phyloP scores from a whole-genome alignment of 1,139 yeast genomes.

The Zygoascus hellenicus region DNA sequence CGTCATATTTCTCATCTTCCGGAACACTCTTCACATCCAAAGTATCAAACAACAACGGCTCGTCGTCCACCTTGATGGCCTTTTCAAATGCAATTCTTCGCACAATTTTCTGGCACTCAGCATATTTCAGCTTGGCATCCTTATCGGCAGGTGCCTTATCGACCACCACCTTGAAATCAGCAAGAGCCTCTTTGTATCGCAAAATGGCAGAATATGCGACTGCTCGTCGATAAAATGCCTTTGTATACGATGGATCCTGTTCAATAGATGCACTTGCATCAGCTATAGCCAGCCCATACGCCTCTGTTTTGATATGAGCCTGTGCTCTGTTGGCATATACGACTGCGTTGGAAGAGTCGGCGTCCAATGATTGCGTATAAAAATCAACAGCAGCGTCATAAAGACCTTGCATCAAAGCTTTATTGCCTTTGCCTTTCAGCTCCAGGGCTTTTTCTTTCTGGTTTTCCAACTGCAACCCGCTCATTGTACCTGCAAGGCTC shows the following conservation, averaged over 20 bases:
- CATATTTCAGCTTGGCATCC: conserved; percentile 57
- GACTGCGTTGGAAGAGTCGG: conserved; percentile 62
- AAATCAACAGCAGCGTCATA: conserved; percentile 61
- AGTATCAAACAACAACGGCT: conserved; percentile 39
- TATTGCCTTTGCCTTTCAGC: conserved; percentile 67
- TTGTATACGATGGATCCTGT: conserved; percentile 60
- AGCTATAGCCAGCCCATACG: conserved; percentile 73
- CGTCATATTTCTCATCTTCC: conserved; percentile 58
- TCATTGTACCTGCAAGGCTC: conserved; percentile 1
- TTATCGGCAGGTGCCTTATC: conserved; percentile 62
- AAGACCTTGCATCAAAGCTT: conserved; percentile 55
- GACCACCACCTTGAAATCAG: conserved; percentile 62
- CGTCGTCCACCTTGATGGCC: conserved; percentile 74
- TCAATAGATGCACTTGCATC: conserved; percentile 72
- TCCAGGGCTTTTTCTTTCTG: conserved; percentile 18
- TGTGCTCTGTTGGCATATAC: conserved; percentile 86
- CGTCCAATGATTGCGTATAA: conserved; percentile 73
- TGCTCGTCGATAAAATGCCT: conserved; percentile 81
- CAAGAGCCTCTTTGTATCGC: conserved; percentile 67
- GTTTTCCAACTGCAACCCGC: neutral
- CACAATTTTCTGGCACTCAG: conserved; percentile 60
- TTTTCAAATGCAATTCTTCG: conserved; percentile 75
- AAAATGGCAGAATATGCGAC: conserved; percentile 72
- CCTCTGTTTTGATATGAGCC: conserved; percentile 78
- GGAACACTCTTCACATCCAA: conserved; percentile 43